These are phyloP conservation scores for Penicillium polonicum DNA, from an alignment of 2,329 filamentous ascomycete species.

Conservation along the genomic window DNA sequence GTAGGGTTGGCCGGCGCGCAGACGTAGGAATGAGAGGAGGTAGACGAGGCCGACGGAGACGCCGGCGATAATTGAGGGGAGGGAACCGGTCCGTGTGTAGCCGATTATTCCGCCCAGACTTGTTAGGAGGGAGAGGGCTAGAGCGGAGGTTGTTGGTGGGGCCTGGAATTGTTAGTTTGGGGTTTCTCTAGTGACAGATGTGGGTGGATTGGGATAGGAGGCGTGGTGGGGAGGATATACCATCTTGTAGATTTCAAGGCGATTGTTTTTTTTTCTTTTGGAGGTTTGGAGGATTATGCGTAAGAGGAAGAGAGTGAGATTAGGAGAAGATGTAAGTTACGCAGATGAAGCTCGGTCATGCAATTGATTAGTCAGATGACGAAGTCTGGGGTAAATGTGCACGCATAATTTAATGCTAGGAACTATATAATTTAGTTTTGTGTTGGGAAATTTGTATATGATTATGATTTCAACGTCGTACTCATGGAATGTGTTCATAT, in stretches of 20 bases:
- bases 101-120: slow-evolving; percentile 84
- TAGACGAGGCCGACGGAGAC: slow-evolving; percentile 77
- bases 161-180: slow-evolving; percentile 10
- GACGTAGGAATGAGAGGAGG: slow-evolving; percentile 75
- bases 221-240: slow-evolving; percentile 9
- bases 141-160: slow-evolving; percentile 60
- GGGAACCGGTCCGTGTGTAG: slow-evolving; percentile 77
- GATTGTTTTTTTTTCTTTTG: neutral
- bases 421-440: neutral
- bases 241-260: slow-evolving; percentile 17
- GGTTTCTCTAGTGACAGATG: neutral
- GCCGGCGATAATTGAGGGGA: slow-evolving; percentile 84
- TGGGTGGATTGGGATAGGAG: neutral
- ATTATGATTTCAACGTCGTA: neutral
- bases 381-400: slow-evolving; percentile 8
- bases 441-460: neutral
- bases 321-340: neutral
- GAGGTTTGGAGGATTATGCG: neutral
- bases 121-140: slow-evolving; percentile 75
- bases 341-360: slow-evolving; percentile 1
- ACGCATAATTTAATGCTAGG: neutral
- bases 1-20: slow-evolving; percentile 72
- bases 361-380: slow-evolving; percentile 12
- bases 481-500: neutral
- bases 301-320: neutral